phyloP scores from a whole-genome alignment of 352 stramenopile genomes.

The Plasmopara halstedii region DNA sequence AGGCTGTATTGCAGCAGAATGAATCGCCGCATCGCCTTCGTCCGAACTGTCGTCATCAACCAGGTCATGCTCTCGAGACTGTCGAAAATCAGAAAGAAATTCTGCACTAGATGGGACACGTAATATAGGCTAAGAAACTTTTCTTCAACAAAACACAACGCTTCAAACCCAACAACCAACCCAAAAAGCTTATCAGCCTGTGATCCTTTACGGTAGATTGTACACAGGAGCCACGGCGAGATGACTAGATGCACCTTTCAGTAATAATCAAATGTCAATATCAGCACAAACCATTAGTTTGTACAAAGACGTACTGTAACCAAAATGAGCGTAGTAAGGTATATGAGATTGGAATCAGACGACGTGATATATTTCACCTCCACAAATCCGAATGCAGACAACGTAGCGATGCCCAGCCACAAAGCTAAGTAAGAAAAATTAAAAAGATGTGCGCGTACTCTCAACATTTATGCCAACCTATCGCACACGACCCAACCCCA shows the following conservation, averaged over 20 bases:
- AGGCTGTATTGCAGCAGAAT: too few relatives aligned
- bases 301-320: constrained; percentile 33
- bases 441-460: neutral
- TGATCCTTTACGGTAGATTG: constrained; percentile 56
- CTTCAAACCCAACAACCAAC: constrained; percentile 12
- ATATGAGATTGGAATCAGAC: constrained; percentile 52
- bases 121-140: neutral
- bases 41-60: constrained; percentile 19
- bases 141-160: neutral
- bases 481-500: constrained; percentile 34
- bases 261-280: neutral
- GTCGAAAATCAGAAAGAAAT: constrained; percentile 42
- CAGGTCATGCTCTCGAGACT: constrained; percentile 6
- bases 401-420: constrained; percentile 47
- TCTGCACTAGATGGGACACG: constrained; percentile 24
- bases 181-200: constrained; percentile 65
- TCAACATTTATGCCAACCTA: constrained; percentile 20
- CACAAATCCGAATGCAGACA: constrained; percentile 58
- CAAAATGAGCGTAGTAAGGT: constrained; percentile 51
- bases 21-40: neutral
- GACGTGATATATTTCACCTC: constrained; percentile 46
- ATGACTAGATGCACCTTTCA: constrained; percentile 50
- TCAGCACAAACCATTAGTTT: neutral
- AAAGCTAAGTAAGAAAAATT: constrained; percentile 24
- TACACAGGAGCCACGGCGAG: constrained; percentile 52